Percentiles rank a stretch among this genome's conserved stretches.
phyloP scores from a whole-genome alignment of 495 filamentous ascomycete genomes.

The Hypoxylon perforatum region DNA sequence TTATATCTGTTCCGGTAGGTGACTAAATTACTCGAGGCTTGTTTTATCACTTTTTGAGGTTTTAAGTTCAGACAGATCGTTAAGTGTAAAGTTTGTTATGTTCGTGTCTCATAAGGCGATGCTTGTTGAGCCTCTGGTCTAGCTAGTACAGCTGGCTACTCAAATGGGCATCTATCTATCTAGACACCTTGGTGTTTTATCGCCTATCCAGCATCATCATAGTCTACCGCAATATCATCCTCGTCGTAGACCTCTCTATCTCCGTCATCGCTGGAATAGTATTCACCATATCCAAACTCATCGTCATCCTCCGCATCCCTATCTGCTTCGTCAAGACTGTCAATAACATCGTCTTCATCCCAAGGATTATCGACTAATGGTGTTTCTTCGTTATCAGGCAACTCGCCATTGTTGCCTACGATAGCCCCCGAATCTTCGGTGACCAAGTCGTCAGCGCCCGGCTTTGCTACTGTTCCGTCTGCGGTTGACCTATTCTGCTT shows the following conservation, averaged over 20 bases:
- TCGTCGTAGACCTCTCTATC: constrained; percentile 13
- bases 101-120: background rate
- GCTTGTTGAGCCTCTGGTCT: no score
- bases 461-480: background rate
- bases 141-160: no score
- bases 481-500: background rate
- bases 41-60: no score
- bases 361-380: constrained; percentile 3
- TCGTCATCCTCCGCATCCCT: constrained; percentile 14
- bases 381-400: background rate
- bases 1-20: background rate
- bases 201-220: background rate
- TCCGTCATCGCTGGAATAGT: constrained; percentile 5
- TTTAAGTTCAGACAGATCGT: no score
- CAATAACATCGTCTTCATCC: constrained; percentile 10
- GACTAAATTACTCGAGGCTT: no score
- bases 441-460: background rate
- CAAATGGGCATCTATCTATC: no score
- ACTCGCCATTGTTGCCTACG: constrained; percentile 2
- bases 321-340: constrained; percentile 17
- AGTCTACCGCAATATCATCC: background rate
- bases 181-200: background rate
- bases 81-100: no score
- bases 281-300: constrained; percentile 26
- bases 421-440: constrained; percentile 5